Conservation (phyloP, 2,329 filamentous ascomycete genomes). For the Chaetomium globosum region DNA sequence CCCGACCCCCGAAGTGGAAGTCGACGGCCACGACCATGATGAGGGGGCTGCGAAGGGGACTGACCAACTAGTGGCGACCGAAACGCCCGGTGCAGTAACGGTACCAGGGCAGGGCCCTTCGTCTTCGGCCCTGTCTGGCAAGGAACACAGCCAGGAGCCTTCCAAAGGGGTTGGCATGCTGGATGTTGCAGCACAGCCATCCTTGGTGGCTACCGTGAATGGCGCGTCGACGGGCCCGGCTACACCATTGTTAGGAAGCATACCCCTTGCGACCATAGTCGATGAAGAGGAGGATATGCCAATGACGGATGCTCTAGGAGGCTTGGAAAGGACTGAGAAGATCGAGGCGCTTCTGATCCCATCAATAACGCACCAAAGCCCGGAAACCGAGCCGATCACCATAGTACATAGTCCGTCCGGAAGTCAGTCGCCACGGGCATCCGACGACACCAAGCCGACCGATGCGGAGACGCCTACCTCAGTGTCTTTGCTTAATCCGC, state of each 20-base stretch:
- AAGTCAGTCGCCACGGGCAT: conserved; percentile 53
- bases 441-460: conserved; percentile 57
- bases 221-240: background rate
- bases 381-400: conserved; percentile 50
- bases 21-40: conserved; percentile 12
- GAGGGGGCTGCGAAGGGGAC: background rate
- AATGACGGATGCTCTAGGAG: conserved; percentile 36
- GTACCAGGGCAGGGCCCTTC: background rate
- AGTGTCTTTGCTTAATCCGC: conserved; percentile 42
- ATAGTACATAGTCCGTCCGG: conserved; percentile 49
- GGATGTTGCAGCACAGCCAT: background rate
- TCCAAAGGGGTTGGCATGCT: background rate
- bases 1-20: conserved; percentile 9
- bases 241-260: background rate
- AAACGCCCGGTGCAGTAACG: background rate
- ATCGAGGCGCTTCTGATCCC: conserved; percentile 37
- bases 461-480: conserved; percentile 51
- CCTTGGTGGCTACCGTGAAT: background rate
- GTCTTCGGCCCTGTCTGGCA: no score
- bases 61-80: background rate
- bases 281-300: conserved; percentile 34
- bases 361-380: conserved; percentile 42
- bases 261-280: background rate
- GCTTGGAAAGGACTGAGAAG: conserved; percentile 25
- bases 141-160: background rate